Evolutionary conservation across 148 eudicot genomes (phyloP).

Genomic region (Silene latifolia): DNA sequence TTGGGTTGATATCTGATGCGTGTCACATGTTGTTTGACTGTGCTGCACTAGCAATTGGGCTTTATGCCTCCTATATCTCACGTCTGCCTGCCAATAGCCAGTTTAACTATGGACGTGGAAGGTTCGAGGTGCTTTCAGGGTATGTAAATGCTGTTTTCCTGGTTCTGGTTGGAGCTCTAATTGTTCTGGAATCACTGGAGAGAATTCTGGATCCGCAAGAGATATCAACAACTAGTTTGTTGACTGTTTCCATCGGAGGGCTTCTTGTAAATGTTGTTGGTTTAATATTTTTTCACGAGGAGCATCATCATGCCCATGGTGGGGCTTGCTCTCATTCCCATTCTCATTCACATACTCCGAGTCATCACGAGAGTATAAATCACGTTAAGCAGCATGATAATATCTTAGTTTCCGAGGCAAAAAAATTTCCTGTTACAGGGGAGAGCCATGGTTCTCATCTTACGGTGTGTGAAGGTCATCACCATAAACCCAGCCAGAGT

Average conservation of each 20-base stretch:
- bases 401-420: conserved; percentile 26
- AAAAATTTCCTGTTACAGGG: neutral
- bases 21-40: conserved; percentile 99
- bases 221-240: conserved; percentile 76
- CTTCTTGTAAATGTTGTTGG: conserved; percentile 86
- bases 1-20: conserved; percentile 95
- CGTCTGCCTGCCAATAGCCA: conserved; percentile 83
- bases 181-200: conserved; percentile 85
- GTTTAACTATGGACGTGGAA: conserved; percentile 92
- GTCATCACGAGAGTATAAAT: conserved; percentile 32
- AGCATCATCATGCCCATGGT: conserved; percentile 99
- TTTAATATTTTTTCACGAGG: conserved; percentile 89
- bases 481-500: conserved; percentile 24
- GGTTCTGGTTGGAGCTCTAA: conserved; percentile 91
- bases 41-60: conserved; percentile 93
- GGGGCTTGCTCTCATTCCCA: conserved; percentile 72
- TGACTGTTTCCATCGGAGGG: conserved; percentile 87
- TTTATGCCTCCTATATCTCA: conserved; percentile 92
- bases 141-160: conserved; percentile 94
- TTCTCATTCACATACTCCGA: conserved; percentile 32
- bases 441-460: conserved; percentile 15
- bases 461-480: conserved; percentile 25
- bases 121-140: conserved; percentile 96
- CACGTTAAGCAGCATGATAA: conserved; percentile 25
- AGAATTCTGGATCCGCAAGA: conserved; percentile 97